Evolutionary conservation across 306 rosid genomes (phyloP).

Genomic region (Mimosa pudica): DNA sequence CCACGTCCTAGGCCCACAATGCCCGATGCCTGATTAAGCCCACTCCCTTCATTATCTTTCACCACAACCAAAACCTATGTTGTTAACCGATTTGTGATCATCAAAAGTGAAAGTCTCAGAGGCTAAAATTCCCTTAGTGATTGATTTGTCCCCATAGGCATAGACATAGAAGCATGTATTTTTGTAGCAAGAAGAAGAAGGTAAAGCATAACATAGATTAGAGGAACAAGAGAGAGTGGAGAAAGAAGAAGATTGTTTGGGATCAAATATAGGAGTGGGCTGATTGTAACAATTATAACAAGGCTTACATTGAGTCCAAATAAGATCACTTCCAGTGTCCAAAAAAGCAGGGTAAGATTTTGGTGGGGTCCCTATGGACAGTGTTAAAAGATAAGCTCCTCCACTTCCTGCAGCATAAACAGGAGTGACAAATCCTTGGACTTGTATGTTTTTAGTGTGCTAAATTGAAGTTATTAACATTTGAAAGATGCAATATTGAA

Average conservation of each 20-base stretch:
- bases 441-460: too few species aligned
- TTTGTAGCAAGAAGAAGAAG: conserved; percentile 55
- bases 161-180: conserved; percentile 66
- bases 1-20: conserved; percentile 88
- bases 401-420: conserved; percentile 48
- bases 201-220: conserved; percentile 55
- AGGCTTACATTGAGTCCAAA: conserved; percentile 92
- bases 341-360: conserved; percentile 59
- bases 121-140: conserved; percentile 68
- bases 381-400: conserved; percentile 73
- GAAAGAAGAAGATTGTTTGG: conserved; percentile 61
- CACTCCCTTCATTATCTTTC: conserved; percentile 73
- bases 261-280: conserved; percentile 74
- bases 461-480: too few species aligned
- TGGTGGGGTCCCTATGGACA: conserved; percentile 78
- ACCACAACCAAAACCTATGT: conserved; percentile 87
- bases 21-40: conserved; percentile 76
- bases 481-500: too few species aligned
- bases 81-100: conserved; percentile 28
- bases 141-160: conserved; percentile 72
- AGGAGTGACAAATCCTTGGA: too few species aligned
- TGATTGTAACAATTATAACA: conserved; percentile 69
- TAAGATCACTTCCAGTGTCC: conserved; percentile 90
- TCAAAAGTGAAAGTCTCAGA: conserved; percentile 75
- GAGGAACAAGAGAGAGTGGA: conserved; percentile 53